Conservation (phyloP, 2,329 filamentous ascomycete genomes). For the Phaeosphaeriaceae sp. region DNA sequence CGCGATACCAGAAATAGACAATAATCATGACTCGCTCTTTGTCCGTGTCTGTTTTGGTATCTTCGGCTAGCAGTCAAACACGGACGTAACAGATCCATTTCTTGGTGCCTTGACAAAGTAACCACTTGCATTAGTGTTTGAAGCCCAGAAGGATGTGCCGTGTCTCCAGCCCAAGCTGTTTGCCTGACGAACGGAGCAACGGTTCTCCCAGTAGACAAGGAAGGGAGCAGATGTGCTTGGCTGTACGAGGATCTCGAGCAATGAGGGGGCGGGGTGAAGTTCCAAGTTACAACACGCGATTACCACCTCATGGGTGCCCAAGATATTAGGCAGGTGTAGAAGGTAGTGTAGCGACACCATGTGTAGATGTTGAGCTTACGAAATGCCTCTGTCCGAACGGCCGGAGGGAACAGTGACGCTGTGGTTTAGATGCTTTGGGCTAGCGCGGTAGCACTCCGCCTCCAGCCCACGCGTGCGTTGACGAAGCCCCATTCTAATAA, state of each 20-base stretch:
- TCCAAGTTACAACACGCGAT: background rate
- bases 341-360: background rate
- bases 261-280: background rate
- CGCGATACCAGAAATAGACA: background rate
- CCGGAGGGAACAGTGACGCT: conserved; percentile 6
- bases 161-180: background rate
- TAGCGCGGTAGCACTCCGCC: conserved; percentile 19
- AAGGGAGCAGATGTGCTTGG: background rate
- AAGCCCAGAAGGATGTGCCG: background rate
- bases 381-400: background rate
- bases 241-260: background rate
- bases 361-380: background rate
- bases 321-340: no score
- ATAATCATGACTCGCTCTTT: conserved; percentile 18
- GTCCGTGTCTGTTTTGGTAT: conserved; percentile 12
- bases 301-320: background rate
- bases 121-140: conserved; percentile 14
- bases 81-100: conserved; percentile 15
- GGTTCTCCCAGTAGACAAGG: background rate
- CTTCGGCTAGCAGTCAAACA: conserved; percentile 16
- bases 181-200: conserved; percentile 2
- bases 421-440: conserved; percentile 10
- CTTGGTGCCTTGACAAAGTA: conserved; percentile 4
- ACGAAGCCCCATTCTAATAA: conserved; percentile 10
- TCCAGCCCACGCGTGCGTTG: conserved; percentile 20